These are phyloP conservation scores for Neoboletus magnificus DNA, from an alignment of 768 basidiomycete species.

Conservation along the genomic window DNA sequence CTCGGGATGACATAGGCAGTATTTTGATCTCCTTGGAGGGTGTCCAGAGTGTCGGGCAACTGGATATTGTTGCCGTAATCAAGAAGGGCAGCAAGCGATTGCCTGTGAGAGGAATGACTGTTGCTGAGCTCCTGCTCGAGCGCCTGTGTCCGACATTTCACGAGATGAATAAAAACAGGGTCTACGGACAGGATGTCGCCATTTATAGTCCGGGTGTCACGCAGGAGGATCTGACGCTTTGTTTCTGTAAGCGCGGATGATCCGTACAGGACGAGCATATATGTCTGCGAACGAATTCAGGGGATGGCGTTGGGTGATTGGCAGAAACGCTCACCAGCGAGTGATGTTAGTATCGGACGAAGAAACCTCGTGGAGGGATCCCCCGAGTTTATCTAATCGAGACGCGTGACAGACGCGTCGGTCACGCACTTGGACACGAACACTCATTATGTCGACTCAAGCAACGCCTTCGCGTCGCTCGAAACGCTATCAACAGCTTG, in stretches of 20 bases:
- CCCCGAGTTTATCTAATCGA: conserved; percentile 7
- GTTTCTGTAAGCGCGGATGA: conserved; percentile 70
- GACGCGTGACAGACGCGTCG: conserved; percentile 23
- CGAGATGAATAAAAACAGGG: conserved; percentile 82
- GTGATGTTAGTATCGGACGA: conserved; percentile 5
- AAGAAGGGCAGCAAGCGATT: conserved; percentile 67
- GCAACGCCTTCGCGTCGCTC: conserved; percentile 36
- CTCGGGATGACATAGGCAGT: conserved; percentile 77
- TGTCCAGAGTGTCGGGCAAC: conserved; percentile 40
- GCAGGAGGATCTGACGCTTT: conserved; percentile 66
- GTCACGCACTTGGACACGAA: conserved; percentile 3
- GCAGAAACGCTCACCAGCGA: conserved; percentile 8
- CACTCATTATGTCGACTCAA: conserved; percentile 15
- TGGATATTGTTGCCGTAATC: conserved; percentile 79
- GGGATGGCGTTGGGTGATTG: background rate
- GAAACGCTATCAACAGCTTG: conserved; percentile 34
- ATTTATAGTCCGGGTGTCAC: conserved; percentile 49
- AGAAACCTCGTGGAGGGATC: background rate
- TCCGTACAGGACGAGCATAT: conserved; percentile 81
- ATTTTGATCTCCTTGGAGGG: conserved; percentile 35
- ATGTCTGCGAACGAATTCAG: conserved; percentile 6
- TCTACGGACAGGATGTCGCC: conserved; percentile 67
- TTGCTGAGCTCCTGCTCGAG: conserved; percentile 48
- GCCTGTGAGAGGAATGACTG: conserved; percentile 41
- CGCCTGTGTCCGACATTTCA: conserved; percentile 53